Conservation (phyloP, 495 filamentous ascomycete genomes). For the Staphylotrichum tortipilum region DNA sequence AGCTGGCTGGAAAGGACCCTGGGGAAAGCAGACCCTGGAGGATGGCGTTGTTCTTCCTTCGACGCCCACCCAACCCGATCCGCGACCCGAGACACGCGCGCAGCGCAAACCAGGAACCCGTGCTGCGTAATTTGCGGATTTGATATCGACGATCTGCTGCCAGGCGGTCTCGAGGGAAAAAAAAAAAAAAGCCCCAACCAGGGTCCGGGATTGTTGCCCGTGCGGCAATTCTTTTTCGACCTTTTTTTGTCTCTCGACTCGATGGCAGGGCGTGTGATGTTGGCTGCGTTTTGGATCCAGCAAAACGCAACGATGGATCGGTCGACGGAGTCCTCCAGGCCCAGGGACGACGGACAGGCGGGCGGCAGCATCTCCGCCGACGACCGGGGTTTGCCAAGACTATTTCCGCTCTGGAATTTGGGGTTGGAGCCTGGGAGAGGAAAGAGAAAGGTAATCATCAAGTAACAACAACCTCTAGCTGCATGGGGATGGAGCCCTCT, state of each 20-base stretch:
- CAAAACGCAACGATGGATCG: too few species aligned
- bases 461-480: slow-evolving; percentile 30
- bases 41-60: background rate
- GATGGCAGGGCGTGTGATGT: too few species aligned
- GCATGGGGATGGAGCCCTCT: slow-evolving; percentile 21
- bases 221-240: background rate
- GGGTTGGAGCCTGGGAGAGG: slow-evolving; percentile 8
- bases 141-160: background rate
- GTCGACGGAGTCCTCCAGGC: background rate
- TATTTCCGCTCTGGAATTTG: slow-evolving; percentile 7
- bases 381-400: slow-evolving; percentile 10
- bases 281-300: too few species aligned
- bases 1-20: background rate
- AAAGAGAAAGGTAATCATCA: slow-evolving; percentile 27
- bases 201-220: background rate
- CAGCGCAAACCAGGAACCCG: too few species aligned
- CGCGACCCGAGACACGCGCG: too few species aligned
- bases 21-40: background rate
- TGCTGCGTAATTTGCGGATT: too few species aligned
- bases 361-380: slow-evolving; percentile 4
- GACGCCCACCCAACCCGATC: too few species aligned
- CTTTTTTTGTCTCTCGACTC: too few species aligned
- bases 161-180: background rate
- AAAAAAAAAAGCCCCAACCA: background rate
- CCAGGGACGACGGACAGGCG: too few species aligned